Conservation (phyloP, 176 grass and related monocot species). For the Guadua angustifolia region DNA sequence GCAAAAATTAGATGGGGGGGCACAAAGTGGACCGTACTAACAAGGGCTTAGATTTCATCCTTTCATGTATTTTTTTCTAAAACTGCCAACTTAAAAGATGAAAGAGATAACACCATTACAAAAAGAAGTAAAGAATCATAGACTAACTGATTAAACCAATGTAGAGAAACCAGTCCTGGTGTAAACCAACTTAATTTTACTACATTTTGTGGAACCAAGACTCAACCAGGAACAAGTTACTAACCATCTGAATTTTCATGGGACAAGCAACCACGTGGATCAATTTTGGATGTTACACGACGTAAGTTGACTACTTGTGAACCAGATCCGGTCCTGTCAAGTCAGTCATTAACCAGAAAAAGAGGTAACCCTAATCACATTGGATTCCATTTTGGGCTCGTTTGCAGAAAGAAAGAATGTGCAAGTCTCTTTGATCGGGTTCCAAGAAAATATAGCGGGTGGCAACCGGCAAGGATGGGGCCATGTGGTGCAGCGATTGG, state of each 20-base stretch:
- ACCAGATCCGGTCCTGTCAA: background rate
- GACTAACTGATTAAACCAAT: background rate
- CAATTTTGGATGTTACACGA: background rate
- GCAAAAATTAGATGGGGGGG: background rate
- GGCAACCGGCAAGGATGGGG: background rate
- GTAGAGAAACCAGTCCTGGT: background rate
- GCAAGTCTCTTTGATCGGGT: background rate
- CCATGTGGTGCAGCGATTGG: background rate
- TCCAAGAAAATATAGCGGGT: background rate
- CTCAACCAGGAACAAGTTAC: background rate
- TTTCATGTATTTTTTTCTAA: background rate
- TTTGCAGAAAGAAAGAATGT: background rate
- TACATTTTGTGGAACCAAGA: background rate
- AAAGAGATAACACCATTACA: background rate
- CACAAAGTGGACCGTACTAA: background rate
- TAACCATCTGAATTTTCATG: too few species aligned
- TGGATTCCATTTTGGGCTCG: background rate
- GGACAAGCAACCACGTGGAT: background rate
- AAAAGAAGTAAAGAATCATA: background rate
- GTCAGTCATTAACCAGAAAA: background rate
- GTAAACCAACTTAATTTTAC: background rate
- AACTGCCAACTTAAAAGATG: background rate
- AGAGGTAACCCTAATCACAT: background rate
- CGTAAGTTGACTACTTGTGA: background rate
- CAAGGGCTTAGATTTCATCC: background rate